Base-by-base conservation (phyloP, 495 filamentous ascomycete species). In the Jackrogersella minutella region DNA sequence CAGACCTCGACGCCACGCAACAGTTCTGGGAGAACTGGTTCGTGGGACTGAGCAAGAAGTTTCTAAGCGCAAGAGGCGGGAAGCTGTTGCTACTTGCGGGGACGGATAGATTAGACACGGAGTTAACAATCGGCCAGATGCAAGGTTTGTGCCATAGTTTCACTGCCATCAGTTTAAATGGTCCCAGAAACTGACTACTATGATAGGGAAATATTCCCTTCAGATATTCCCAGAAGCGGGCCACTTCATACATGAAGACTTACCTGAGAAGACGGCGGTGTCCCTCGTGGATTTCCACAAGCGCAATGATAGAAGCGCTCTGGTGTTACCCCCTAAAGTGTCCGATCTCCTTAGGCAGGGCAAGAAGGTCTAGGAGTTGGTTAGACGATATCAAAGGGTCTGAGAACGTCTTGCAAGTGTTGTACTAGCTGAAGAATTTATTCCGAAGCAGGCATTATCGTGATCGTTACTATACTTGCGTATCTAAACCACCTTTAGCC, bases 1-100 rank as follows among this genome's bases (percentile, higher is more conserved):
- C 95, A 2, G 88, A 97, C 65, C 84, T 98, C 6, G 87, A 84
- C 2, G 84, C 85, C 34, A 97, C 96, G 13, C 88, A 96, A 68
- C 90, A 91, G 13, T 97, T 93, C 73, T 99, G 95, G 95, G 87
- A 93, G 72, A 88, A 86, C 55, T 99, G 95, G 95, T 99, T 98
- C 66, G 77, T 85, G 14, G 93, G 93, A 0, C 81, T 98, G 53
- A 96, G 91, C 69, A 82, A 83, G 53, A 97, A 97, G 76, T 99
- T 99, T 74, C 83, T 99, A 22, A 81, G 84, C 30, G 91, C 89
- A 0, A 84, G 85, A 46, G 95, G 94, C 7, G 95, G 93, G 41
- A 99, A 99, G 77, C 73, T 98, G 60, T 79, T 99, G 22, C 78
- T 99, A 24, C 84, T 99, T 13, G 96, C 95, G 5, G 95, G 95